Base-by-base conservation (phyloP, 305 asterid species). In the Ilex paraguariensis region DNA sequence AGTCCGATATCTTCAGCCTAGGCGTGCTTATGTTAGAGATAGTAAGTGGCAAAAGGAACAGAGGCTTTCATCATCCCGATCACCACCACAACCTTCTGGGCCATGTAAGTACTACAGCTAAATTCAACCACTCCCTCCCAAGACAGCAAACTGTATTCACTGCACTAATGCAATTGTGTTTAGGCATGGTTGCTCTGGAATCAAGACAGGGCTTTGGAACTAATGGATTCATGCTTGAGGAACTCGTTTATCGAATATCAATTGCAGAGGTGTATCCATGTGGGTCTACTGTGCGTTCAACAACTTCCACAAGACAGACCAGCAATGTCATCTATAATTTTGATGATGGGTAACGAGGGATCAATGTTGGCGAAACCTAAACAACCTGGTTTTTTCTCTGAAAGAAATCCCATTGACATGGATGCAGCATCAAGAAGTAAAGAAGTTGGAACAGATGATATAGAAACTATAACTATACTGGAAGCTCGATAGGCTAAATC, bases 1-100 rank as follows among this genome's bases (percentile, higher is more conserved):
- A 77, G 65, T 67, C 77, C 0, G 80, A 78, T 32, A 77, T 78
- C 28, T 77, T 67, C 62, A 74, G 82, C 65, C 65, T 74, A 42
- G 80, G 77, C 9, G 77, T 77, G 4, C 28, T 69, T 2, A n/a
- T 73, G 7, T 45, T 76, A 1, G 75, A 70, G 63, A 67, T 64
- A 5, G 45, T 73, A 3, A 61, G 79, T 50, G 79, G 79, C 8
- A 70, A 28, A 54, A 70, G 55, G 44, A 67, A 67, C 48, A 67
- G 67, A 52, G 55, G 15, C 31, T 77, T 64, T 64, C n/a, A 15
- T 30, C 74, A 70, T 51, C 61, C 54, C 1, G 75, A 50, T 16
- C 66, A 70, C 50, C 56, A 61, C 46, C 72, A 66, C 59, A 77
- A 70, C 61, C 82, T 77, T 31, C 28, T 63, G 33, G 78, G 78